Evolutionary conservation across 352 stramenopile genomes (phyloP).

Genomic region (Phytophthora melonis): DNA sequence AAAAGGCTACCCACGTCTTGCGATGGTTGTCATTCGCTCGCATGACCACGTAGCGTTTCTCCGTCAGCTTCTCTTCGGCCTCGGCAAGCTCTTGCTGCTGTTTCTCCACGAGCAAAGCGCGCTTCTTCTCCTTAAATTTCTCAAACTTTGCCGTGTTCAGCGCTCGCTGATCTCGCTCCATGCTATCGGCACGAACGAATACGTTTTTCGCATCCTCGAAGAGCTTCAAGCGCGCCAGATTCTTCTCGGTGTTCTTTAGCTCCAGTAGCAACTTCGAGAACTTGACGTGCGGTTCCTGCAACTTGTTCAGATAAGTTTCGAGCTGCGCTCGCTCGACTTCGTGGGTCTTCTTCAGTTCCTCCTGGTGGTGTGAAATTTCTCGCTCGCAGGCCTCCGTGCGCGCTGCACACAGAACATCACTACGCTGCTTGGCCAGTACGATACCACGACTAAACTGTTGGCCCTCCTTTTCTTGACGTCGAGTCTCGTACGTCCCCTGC

Average conservation of each 20-base stretch:
- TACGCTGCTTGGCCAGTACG: conserved; percentile 49
- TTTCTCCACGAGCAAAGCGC: conserved; percentile 56
- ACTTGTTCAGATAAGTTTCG: conserved; percentile 62
- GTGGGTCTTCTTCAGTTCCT: conserved; percentile 69
- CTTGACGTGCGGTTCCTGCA: conserved; percentile 72
- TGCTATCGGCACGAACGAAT: conserved; percentile 58
- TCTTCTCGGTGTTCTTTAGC: conserved; percentile 78
- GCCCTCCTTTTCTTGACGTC: conserved; percentile 58
- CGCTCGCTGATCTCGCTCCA: conserved; percentile 68
- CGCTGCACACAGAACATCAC: conserved; percentile 43
- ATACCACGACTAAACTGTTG: conserved; percentile 59
- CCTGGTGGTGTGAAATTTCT: conserved; percentile 57
- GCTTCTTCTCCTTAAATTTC: conserved; percentile 67
- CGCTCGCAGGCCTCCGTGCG: conserved; percentile 41
- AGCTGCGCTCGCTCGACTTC: conserved; percentile 67
- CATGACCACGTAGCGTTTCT: conserved; percentile 77
- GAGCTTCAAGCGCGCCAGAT: conserved; percentile 60
- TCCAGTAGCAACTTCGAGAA: conserved; percentile 78
- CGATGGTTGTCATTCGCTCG: conserved; percentile 64
- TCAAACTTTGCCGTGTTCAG: conserved; percentile 60
- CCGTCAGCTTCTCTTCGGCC: conserved; percentile 71
- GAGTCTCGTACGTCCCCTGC: conserved; percentile 66
- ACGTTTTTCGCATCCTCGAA: conserved; percentile 85
- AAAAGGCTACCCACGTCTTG: conserved; percentile 51
- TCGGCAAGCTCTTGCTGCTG: conserved; percentile 67